Base-by-base conservation (phyloP, 2,329 filamentous ascomycete genomes). In the Fusarium zealandicum region DNA sequence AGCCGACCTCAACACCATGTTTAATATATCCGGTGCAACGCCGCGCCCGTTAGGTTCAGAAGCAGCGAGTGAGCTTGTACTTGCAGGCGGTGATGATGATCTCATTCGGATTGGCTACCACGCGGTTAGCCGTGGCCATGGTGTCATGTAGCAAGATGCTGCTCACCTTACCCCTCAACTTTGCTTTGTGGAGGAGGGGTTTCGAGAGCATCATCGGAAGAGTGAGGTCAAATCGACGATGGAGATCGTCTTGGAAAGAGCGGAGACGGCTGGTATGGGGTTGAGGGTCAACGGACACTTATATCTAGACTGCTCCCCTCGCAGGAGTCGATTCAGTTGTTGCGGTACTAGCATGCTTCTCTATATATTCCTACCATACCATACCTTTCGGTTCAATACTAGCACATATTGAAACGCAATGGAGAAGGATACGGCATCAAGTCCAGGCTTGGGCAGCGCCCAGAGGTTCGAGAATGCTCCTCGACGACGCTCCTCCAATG, bases 1-100 rank as follows among this genome's bases (percentile, higher is more conserved):
- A 51, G 38, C 48, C 41, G 48, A 33, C 40, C 48, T 51, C 48
- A 31, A 45, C 48, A 51, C 48, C 48, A 51, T 33, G 16, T 12
- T 11, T 9, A 17, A 16, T 35, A 38, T 44, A n/a, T 32, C 31
- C 17, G 37, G n/a, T 36, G 5, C 11, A 46, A 16, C 28, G 22
- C 35, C 33, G 35, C 41, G 28, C 41, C 9, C 18, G 30, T 25
- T 44, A 44, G 18, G 1, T 25, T 6, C 30, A 25, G 12, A 35
- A 11, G 13, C 14, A 22, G 33, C 27, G 33, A 51, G 32, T 28
- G 33, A 45, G 41, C 20, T 35, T 46, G 40, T 36, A 28, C 33
- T 51, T 16, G 38, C 16, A 25, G 16, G 28, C 16, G 22, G 17
- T 42, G 38, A 18, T 42, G 10, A 44, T 43, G 41, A 44, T 14